Base-by-base conservation (phyloP, 2,329 filamentous ascomycete species). In the Xylaria sp. region DNA sequence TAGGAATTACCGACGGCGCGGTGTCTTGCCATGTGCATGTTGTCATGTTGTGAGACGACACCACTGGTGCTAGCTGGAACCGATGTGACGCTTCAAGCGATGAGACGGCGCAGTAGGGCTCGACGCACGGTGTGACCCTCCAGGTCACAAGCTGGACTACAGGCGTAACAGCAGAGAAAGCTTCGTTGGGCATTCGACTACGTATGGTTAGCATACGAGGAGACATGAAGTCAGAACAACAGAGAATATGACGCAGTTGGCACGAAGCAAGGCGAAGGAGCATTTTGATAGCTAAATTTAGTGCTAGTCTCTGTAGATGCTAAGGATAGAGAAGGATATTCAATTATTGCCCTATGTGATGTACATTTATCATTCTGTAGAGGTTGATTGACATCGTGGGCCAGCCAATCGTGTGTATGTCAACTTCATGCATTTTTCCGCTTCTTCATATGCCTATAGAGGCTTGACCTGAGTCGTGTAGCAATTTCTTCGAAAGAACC, bases 81-180 rank as follows among this genome's bases (percentile, higher is more conserved):
- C 20, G 33, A 49, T 54, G 20, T 31, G 44, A 65, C 53, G 11
- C 53, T 17, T 11, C 28, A 59, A 20, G 66, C 59, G 48, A 59
- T 66, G 31, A 68, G 58, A 49, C 58, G 66, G 66, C 66, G 23
- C 58, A 68, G 59, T 63, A 68, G 59, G 59, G 53, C 66, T 61
- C 23, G 40, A 26, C n/a, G 56, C n/a, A 5, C 13, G 7, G n/a
- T 49, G 38, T 15, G 31, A 57, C 38, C n/a, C 31, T 17, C 40
- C 23, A 57, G 63, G 42, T 20, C 6, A n/a, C 33, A 42, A 23
- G 10, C 23, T 15, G 2, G 5, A 17, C 10, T 31, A 15, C 20
- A 17, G 33, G 20, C n/a, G 49, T 49, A 44, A 48, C 46, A 38
- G 63, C 33, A 40, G 56, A 23, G 38, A 23, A 56, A 66, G 57